phyloP scores from a whole-genome alignment of 2,329 filamentous ascomycete genomes.

The Taxawa tesnikishii region DNA sequence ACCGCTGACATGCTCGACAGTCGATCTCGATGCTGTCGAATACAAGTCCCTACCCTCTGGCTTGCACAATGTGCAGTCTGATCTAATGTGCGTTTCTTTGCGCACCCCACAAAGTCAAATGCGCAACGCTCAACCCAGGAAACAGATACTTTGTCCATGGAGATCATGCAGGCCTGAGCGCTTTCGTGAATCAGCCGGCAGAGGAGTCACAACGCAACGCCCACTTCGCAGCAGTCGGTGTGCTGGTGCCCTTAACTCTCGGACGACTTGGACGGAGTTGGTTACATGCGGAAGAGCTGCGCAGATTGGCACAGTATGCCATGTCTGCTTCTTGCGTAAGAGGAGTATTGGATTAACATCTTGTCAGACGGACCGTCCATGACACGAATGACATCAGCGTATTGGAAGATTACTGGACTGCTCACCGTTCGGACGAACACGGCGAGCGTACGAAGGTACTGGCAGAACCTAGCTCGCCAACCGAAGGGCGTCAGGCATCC shows the following conservation, averaged over 20 bases:
- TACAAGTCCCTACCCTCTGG: conserved; percentile 95
- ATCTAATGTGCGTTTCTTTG: conserved; percentile 60
- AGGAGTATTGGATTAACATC: no score
- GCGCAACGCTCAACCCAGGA: no score
- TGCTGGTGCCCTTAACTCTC: conserved; percentile 74
- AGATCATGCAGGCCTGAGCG: conserved; percentile 75
- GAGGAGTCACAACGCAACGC: conserved; percentile 73
- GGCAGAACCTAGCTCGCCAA: conserved; percentile 10
- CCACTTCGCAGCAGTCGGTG: conserved; percentile 82
- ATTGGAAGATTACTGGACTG: conserved; percentile 73
- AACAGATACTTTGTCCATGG: conserved; percentile 81
- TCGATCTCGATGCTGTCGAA: conserved; percentile 69
- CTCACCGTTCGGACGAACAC: conserved; percentile 28
- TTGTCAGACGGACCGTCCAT: conserved; percentile 43
- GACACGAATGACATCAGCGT: conserved; percentile 50
- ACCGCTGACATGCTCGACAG: conserved; percentile 32
- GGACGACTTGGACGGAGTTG: conserved; percentile 79
- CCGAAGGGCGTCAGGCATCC: conserved; percentile 42
- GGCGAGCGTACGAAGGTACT: conserved; percentile 10
- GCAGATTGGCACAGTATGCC: conserved; percentile 60
- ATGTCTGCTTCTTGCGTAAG: no score
- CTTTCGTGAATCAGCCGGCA: conserved; percentile 75
- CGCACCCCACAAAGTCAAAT: conserved; percentile 2
- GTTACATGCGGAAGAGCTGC: conserved; percentile 69
- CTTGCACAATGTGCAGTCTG: conserved; percentile 74